phyloP scores from a whole-genome alignment of 1,284 basidiomycete species.

The Coniophora puteana region DNA sequence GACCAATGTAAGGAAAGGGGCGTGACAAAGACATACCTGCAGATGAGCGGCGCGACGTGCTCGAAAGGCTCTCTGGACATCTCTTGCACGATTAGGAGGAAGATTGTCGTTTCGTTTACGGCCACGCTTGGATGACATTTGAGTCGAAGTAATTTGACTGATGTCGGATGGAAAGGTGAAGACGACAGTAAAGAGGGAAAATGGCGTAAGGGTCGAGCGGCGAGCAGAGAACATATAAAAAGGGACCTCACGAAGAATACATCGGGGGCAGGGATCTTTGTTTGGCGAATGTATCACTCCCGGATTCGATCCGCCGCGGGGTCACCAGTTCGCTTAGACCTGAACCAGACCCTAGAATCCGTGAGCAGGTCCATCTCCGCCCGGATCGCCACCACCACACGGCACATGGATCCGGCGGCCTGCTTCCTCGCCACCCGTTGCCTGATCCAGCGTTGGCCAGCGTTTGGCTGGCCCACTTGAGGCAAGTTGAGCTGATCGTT shows the following conservation, averaged over 20 bases:
- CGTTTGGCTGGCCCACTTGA: too few relatives aligned
- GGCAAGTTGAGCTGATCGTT: too few relatives aligned
- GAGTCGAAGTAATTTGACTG: conserved; percentile 13
- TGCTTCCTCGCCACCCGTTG: too few relatives aligned
- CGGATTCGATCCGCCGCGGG: conserved; percentile 36
- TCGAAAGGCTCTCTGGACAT: conserved; percentile 91
- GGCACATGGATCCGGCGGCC: too few relatives aligned
- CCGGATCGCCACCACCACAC: too few relatives aligned
- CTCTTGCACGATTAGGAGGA: conserved; percentile 87
- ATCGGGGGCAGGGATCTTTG: conserved; percentile 31
- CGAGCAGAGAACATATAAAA: conserved; percentile 38
- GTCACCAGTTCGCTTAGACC: conserved; percentile 26
- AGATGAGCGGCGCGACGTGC: conserved; percentile 88
- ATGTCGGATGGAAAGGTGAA: conserved; percentile 18
- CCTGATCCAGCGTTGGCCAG: too few relatives aligned
- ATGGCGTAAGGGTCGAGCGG: too few relatives aligned
- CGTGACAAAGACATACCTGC: conserved; percentile 50
- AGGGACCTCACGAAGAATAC: conserved; percentile 30
- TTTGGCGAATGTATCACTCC: conserved; percentile 32
- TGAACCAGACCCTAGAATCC: conserved; percentile 29
- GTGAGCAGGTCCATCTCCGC: conserved; percentile 23
- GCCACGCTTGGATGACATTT: conserved; percentile 82
- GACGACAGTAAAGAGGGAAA: conserved; percentile 25
- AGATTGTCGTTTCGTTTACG: conserved; percentile 90
- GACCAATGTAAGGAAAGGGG: conserved; percentile 21